Conservation (phyloP, 2,329 filamentous ascomycete genomes). For the Knoxdaviesia capensis region DNA sequence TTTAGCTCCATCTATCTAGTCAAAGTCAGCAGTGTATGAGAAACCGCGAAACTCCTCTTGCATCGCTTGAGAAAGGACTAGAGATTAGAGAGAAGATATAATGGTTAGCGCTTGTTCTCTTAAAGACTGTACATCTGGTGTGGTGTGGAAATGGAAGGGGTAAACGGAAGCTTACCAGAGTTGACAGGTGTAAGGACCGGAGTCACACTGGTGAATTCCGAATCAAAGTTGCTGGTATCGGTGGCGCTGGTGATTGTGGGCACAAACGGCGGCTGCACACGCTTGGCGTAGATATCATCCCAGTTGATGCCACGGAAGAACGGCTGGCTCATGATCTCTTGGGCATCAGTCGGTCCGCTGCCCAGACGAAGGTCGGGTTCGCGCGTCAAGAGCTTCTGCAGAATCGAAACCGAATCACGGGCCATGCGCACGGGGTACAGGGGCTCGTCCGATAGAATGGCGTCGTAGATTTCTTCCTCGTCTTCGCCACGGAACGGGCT, state of each 20-base stretch:
- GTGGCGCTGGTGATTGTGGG: constrained; percentile 80
- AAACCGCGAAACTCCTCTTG: constrained; percentile 99
- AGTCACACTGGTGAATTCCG: constrained; percentile 95
- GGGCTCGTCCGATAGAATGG: constrained; percentile 91
- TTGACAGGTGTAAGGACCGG: constrained; percentile 93
- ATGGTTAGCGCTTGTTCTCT: neutral
- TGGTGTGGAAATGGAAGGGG: neutral
- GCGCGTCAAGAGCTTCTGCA: constrained; percentile 89
- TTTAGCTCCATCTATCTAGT: constrained; percentile 20
- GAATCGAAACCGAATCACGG: constrained; percentile 86
- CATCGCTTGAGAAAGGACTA: constrained; percentile 94
- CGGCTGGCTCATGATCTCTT: constrained; percentile 96
- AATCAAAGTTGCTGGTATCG: constrained; percentile 99
- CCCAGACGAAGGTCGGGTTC: constrained; percentile 87
- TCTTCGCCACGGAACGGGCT: constrained; percentile 97
- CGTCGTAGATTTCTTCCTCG: constrained; percentile 98
- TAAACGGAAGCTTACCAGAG: constrained; percentile 50
- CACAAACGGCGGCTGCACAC: constrained; percentile 71
- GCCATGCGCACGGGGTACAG: constrained; percentile 98
- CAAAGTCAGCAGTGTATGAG: constrained; percentile 88
- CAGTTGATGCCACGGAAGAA: constrained; percentile 97
- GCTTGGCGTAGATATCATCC: constrained; percentile 97
- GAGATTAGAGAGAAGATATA: constrained; percentile 1
- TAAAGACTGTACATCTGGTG: neutral
- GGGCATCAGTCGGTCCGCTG: constrained; percentile 86